Conservation (phyloP, 306 rosid species). For the Morella rubra region DNA sequence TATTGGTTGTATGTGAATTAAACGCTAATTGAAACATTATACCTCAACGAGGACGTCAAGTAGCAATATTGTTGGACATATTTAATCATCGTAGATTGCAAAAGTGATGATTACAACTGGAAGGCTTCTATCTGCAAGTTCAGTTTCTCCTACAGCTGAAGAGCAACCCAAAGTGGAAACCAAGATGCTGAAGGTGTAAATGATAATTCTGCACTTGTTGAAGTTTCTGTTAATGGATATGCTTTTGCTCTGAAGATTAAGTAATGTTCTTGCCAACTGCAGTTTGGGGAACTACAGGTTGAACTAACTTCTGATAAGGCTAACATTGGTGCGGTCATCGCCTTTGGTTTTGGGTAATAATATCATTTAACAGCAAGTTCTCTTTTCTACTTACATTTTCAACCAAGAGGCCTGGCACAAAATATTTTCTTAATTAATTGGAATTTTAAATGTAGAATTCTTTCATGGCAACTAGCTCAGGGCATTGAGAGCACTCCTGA, state of each 20-base stretch:
- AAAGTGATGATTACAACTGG: slow-evolving; percentile 72
- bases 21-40: background rate
- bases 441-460: slow-evolving; percentile 50
- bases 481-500: slow-evolving; percentile 77
- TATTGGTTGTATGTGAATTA: too few species aligned
- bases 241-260: slow-evolving; percentile 12
- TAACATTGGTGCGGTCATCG: slow-evolving; percentile 63
- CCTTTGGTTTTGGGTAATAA: slow-evolving; percentile 66
- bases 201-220: slow-evolving; percentile 21
- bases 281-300: slow-evolving; percentile 93
- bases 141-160: slow-evolving; percentile 42
- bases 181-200: slow-evolving; percentile 66
- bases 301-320: slow-evolving; percentile 80
- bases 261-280: slow-evolving; percentile 36
- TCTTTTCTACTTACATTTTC: background rate
- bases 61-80: slow-evolving; percentile 33
- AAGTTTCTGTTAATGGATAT: slow-evolving; percentile 17
- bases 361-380: slow-evolving; percentile 3
- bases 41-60: background rate
- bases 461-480: slow-evolving; percentile 82
- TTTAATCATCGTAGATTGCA: slow-evolving; percentile 63
- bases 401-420: slow-evolving; percentile 9
- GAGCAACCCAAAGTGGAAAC: slow-evolving; percentile 53
- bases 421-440: slow-evolving; percentile 10
- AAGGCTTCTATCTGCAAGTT: slow-evolving; percentile 55